Base-by-base conservation (phyloP, 805 yeast genomes). In the Candida sanyiensis region DNA sequence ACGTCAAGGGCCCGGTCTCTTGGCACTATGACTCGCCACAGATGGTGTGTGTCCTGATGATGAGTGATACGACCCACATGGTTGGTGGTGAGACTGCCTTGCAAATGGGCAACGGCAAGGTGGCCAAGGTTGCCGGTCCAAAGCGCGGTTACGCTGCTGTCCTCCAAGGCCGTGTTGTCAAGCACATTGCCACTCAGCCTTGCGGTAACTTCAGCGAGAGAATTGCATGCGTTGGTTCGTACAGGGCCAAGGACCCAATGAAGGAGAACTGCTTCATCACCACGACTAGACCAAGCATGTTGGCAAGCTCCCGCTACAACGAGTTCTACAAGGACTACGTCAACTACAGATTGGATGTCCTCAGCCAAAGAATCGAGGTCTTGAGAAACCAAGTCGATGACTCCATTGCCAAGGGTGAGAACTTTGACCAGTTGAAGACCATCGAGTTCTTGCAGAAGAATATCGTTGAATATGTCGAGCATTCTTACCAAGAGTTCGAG, bases 21-120 rank as follows among this genome's bases (percentile, higher is more conserved):
- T 77, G 83, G 83, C 83, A 77, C 61, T 55, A 62, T 38, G 83
- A 77, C 52, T 68, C 77, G n/a, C 75, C 74, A 40, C 82, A 81
- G 12, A 75, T 74, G 52, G 82, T 76, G 15, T 77, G 81, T 57
- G 83, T 77, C 12, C 62, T 76, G 44, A 77, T 77, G 83, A 52
- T 77, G 32, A 69, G 76, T 22, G 81, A 76, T 50, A 77, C 83
- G 7, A 46, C 69, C 3, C 57, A 64, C 32, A 75, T 76, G 81
- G 61, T 70, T 53, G 82, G 82, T 21, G 82, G 82, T 35, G 82
- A 75, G 52, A 75, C 81, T 3, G 63, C 71, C 21, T 62, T 75
- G 45, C 64, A 72, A 45, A 71, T 35, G 33, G 50, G 50, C 28
- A 42, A 51, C 21, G 56, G 53, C 21, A 38, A 46, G 20, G 47